These are phyloP conservation scores for Omphalea diandra DNA, from an alignment of 441 rosid species.

Conservation along the genomic window DNA sequence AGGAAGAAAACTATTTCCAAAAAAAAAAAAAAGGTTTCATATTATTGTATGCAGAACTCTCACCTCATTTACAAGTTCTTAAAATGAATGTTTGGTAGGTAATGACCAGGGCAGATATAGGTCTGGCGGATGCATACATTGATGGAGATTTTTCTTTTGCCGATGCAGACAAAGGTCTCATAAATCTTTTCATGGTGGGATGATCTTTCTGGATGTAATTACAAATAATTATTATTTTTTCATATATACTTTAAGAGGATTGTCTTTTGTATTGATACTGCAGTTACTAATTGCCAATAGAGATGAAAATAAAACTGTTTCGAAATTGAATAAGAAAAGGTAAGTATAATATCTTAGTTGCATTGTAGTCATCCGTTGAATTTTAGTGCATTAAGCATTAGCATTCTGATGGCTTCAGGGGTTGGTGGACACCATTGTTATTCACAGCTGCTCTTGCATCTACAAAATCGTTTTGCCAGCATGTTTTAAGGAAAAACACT, in stretches of 20 bases:
- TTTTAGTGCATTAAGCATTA: not conserved
- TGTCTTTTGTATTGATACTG: not conserved
- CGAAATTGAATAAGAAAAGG: slow-evolving; percentile 57
- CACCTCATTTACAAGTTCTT: too few relatives aligned
- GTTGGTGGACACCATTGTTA: slow-evolving; percentile 88
- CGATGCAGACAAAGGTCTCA: slow-evolving; percentile 59
- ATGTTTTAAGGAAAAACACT: slow-evolving; percentile 61
- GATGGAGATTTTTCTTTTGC: slow-evolving; percentile 79
- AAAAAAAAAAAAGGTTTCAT: too few relatives aligned
- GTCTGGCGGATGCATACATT: slow-evolving; percentile 78
- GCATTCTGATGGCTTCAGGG: slow-evolving; percentile 37
- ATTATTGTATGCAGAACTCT: too few relatives aligned
- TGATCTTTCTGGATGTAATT: not conserved
- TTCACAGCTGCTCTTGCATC: slow-evolving; percentile 64
- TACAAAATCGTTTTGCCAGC: slow-evolving; percentile 59
- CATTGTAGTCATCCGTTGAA: not conserved
- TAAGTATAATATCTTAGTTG: slow-evolving; percentile 9
- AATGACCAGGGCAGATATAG: slow-evolving; percentile 79
- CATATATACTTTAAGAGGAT: too few relatives aligned
- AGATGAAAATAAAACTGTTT: slow-evolving; percentile 35
- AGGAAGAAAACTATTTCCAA: too few relatives aligned
- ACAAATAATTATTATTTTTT: not conserved
- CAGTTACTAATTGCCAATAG: slow-evolving; percentile 78
- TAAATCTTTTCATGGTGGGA: slow-evolving; percentile 62
- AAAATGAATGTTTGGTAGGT: slow-evolving; percentile 33